Evolutionary conservation across 495 filamentous ascomycete genomes (phyloP).

Genomic region (Xylaria grammica): DNA sequence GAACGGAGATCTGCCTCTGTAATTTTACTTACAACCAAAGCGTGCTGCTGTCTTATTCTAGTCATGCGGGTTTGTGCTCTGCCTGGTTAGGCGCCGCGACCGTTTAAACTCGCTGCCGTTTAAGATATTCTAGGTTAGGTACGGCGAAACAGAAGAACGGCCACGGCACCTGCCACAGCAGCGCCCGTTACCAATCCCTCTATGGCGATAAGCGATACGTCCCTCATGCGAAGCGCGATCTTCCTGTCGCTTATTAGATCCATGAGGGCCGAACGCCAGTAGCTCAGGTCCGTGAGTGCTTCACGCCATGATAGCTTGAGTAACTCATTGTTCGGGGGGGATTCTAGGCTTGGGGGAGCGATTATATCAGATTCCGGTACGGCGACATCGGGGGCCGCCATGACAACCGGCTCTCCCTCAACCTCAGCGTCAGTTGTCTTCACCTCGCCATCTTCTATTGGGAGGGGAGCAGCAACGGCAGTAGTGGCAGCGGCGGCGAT

Average conservation of each 20-base stretch:
- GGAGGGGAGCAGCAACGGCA: slow-evolving; percentile 15
- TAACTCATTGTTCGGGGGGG: slow-evolving; percentile 1
- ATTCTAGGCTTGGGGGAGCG: slow-evolving; percentile 1
- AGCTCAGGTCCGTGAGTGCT: slow-evolving; percentile 48
- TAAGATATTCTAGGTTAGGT: not conserved
- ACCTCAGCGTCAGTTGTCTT: slow-evolving; percentile 24
- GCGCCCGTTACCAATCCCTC: slow-evolving; percentile 78
- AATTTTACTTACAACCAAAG: not conserved
- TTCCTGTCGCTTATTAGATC: slow-evolving; percentile 74
- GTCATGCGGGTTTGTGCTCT: not conserved
- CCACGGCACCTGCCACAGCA: slow-evolving; percentile 62
- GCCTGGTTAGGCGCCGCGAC: not conserved
- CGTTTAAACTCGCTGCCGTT: not conserved
- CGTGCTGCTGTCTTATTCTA: not conserved
- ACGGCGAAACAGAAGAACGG: slow-evolving; percentile 50
- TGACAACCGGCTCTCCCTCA: slow-evolving; percentile 20
- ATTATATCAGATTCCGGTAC: slow-evolving; percentile 8
- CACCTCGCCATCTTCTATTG: slow-evolving; percentile 12
- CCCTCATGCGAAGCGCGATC: slow-evolving; percentile 71
- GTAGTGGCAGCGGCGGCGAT: slow-evolving; percentile 7
- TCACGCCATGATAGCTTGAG: slow-evolving; percentile 56
- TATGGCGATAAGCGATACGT: slow-evolving; percentile 72
- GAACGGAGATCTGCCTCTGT: not conserved
- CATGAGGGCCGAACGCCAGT: slow-evolving; percentile 35
- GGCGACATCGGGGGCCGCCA: not conserved